Conservation (phyloP, 164 flowering plant genomes). For the Stephania japonica region DNA sequence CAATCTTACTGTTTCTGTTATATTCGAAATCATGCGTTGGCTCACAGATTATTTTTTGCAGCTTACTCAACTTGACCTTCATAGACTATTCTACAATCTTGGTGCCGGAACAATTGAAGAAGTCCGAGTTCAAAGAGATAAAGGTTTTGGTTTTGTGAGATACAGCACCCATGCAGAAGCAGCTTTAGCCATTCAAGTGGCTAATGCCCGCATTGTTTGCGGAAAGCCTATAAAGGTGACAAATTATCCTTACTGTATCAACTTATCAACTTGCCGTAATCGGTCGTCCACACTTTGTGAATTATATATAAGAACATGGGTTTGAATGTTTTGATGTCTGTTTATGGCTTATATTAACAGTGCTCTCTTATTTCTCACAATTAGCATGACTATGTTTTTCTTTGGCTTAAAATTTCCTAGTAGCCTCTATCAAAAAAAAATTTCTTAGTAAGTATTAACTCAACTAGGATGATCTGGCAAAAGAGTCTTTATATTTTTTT, state of each 20-base stretch:
- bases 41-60: constrained; percentile 21
- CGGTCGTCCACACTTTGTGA: no score
- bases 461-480: no score
- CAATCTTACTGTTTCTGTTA: neutral
- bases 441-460: no score
- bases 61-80: constrained; percentile 79
- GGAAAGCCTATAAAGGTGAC: constrained; percentile 83
- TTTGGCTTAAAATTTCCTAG: no score
- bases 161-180: constrained; percentile 84
- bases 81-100: constrained; percentile 68
- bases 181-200: constrained; percentile 81
- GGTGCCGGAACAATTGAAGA: constrained; percentile 90
- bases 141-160: constrained; percentile 96
- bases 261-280: no score
- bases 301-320: no score
- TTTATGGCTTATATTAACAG: no score
- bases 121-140: constrained; percentile 84
- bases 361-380: no score
- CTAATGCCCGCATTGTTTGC: constrained; percentile 60
- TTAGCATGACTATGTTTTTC: no score
- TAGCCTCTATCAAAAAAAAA: no score
- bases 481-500: no score
- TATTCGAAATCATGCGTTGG: neutral
- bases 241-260: neutral
- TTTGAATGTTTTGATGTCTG: no score